Evolutionary conservation across 106 monocot species (phyloP), one percentile per base, ranked within the genome.

Genomic region (Dendrobium huoshanense): DNA sequence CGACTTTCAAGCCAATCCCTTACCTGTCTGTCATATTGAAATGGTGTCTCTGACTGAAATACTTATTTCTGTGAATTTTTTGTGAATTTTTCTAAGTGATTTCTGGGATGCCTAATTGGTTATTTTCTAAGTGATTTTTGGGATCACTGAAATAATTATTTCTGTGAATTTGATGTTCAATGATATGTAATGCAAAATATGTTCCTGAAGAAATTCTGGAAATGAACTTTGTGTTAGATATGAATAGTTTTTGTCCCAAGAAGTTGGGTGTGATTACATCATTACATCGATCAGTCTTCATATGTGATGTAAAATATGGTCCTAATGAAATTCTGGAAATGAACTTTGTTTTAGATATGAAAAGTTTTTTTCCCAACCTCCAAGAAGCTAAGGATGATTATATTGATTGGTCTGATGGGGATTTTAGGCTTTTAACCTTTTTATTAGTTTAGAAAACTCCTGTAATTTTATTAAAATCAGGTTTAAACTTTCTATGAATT

Each of bases 191-290:
- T 44, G 19, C 41, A 44, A n/a, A 6, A 41, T 20, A 20, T 43
- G 16, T 5, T 74, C 9, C 13, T 44, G 19, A n/a, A 44, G 73
- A 74, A 42, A 74, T 42, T 7, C 9, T 43, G n/a, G 5, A 74
- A 74, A 19, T 74, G 29, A 20, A 19, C 7, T 44, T 74, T 74
- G 40, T 74, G 74, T 74, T 18, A 74, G 74, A 42, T 74, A 42
- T 17, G 17, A 74, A 22, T 74, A n/a, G 43, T 42, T 74, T 42
- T 74, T 74, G 20, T 37, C 9, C 43, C 20, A 74, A 72, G 15
- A 72, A 40, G 33, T 37, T 33, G 27, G 3, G 72, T 37, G 40
- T 72, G 72, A 72, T 72, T 17, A 40, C 16, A 0, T 37, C 9
- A 72, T 72, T 17, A 40, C 16, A 0, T 37, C 9, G 72, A 40